Evolutionary conservation across 352 stramenopile species (phyloP).

Genomic region (Halophytophthora polymorphica): DNA sequence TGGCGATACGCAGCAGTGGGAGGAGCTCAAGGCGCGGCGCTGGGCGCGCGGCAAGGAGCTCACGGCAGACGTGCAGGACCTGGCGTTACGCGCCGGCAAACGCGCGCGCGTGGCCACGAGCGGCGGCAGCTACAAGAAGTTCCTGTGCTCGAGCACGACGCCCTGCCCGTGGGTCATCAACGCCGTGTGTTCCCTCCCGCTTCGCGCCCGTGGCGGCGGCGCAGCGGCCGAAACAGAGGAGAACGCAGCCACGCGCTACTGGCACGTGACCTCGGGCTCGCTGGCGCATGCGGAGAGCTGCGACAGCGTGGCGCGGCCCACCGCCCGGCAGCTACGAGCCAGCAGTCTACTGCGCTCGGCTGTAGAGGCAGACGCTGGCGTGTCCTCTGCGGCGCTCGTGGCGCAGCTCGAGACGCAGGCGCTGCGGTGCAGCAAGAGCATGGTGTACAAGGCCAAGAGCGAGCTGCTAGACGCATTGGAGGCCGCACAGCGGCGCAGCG

Average conservation of each 20-base stretch:
- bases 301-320: conserved; percentile 37
- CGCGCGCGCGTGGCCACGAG: conserved; percentile 42
- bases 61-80: conserved; percentile 48
- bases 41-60: conserved; percentile 40
- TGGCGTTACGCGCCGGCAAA: conserved; percentile 42
- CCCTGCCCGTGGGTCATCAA: conserved; percentile 47
- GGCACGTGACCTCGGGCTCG: conserved; percentile 53
- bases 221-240: neutral
- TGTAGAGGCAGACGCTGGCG: conserved; percentile 35
- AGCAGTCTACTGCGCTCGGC: conserved; percentile 37
- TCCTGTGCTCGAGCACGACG: conserved; percentile 38
- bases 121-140: conserved; percentile 59
- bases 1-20: conserved; percentile 14
- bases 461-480: conserved; percentile 44
- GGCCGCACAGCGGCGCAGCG: conserved; percentile 10
- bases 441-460: conserved; percentile 57
- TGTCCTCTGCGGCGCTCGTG: conserved; percentile 38
- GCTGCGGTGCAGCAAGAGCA: conserved; percentile 46
- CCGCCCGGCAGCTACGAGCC: conserved; percentile 38
- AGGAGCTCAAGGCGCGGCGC: conserved; percentile 27
- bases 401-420: conserved; percentile 29
- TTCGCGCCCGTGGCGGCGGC: neutral
- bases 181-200: conserved; percentile 38
- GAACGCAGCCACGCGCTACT: conserved; percentile 22
- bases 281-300: conserved; percentile 34